Conservation (phyloP, 2,329 filamentous ascomycete species). For the Gnomoniopsis smithogilvyi region DNA sequence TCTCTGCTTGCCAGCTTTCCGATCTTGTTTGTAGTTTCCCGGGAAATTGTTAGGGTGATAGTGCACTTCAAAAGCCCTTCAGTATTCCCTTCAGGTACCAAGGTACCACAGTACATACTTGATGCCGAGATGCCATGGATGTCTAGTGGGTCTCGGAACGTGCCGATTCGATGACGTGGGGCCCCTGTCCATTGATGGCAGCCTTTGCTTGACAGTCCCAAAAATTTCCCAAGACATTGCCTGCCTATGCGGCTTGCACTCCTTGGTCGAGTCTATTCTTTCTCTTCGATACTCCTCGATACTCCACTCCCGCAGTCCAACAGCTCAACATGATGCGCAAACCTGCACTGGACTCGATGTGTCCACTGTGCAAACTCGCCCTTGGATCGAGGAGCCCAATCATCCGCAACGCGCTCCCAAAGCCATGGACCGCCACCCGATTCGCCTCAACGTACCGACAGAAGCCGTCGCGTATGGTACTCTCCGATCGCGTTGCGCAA, state of each 20-base stretch:
- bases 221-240: too few relatives aligned
- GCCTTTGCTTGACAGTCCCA: too few relatives aligned
- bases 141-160: too few relatives aligned
- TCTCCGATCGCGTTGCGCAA: constrained; percentile 51
- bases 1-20: too few relatives aligned
- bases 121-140: too few relatives aligned
- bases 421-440: constrained; percentile 33
- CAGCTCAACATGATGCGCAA: constrained; percentile 9
- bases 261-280: neutral
- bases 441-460: constrained; percentile 31
- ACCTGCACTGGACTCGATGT: constrained; percentile 11
- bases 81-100: too few relatives aligned
- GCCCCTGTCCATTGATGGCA: too few relatives aligned
- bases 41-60: too few relatives aligned
- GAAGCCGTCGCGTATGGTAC: constrained; percentile 53
- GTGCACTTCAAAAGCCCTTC: too few relatives aligned
- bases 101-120: too few relatives aligned
- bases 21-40: too few relatives aligned
- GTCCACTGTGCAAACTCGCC: constrained; percentile 12
- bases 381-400: constrained; percentile 4
- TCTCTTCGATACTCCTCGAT: neutral
- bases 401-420: constrained; percentile 12
- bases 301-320: neutral
- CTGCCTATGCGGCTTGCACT: neutral
- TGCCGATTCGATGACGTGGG: too few relatives aligned